Evolutionary conservation across 345 rosid species (phyloP).

Genomic region (Alliaria petiolata): DNA sequence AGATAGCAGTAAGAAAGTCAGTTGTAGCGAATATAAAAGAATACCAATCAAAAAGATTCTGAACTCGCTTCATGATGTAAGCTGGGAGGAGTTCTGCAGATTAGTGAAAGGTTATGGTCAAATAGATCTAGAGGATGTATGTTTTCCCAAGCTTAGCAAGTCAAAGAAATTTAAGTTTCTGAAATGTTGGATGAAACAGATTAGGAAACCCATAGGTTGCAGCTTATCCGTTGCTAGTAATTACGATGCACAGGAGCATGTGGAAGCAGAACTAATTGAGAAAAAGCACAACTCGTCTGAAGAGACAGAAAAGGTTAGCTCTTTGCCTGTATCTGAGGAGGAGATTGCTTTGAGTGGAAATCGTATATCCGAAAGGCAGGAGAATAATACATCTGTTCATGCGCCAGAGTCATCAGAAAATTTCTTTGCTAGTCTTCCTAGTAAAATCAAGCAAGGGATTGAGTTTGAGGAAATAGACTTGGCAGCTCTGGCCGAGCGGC

Average conservation of each 20-base stretch:
- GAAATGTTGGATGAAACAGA: slow-evolving; percentile 92
- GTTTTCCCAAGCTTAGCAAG: slow-evolving; percentile 44
- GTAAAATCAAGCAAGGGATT: slow-evolving; percentile 66
- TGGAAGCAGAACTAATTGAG: slow-evolving; percentile 37
- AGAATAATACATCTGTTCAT: slow-evolving; percentile 41
- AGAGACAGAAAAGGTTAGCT: slow-evolving; percentile 46
- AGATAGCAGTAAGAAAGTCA: slow-evolving; percentile 11
- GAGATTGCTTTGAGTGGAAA: slow-evolving; percentile 55
- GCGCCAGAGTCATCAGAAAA: slow-evolving; percentile 48
- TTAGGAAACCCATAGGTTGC: slow-evolving; percentile 39
- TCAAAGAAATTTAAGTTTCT: slow-evolving; percentile 81
- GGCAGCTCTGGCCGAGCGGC: slow-evolving; percentile 72
- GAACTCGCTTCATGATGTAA: slow-evolving; percentile 40
- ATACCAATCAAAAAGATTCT: slow-evolving; percentile 38
- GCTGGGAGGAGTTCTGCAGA: slow-evolving; percentile 58
- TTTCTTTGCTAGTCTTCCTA: slow-evolving; percentile 55
- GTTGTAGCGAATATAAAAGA: slow-evolving; percentile 24
- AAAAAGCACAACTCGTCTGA: slow-evolving; percentile 35
- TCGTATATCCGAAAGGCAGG: slow-evolving; percentile 45
- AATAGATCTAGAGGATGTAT: slow-evolving; percentile 58
- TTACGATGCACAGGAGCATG: slow-evolving; percentile 28
- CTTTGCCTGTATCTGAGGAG: slow-evolving; percentile 55
- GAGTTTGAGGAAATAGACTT: slow-evolving; percentile 72
- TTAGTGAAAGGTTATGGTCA: slow-evolving; percentile 45
- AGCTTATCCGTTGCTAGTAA: slow-evolving; percentile 28